Evolutionary conservation across 1,139 yeast genomes (phyloP).

Genomic region (Candida smagusa): DNA sequence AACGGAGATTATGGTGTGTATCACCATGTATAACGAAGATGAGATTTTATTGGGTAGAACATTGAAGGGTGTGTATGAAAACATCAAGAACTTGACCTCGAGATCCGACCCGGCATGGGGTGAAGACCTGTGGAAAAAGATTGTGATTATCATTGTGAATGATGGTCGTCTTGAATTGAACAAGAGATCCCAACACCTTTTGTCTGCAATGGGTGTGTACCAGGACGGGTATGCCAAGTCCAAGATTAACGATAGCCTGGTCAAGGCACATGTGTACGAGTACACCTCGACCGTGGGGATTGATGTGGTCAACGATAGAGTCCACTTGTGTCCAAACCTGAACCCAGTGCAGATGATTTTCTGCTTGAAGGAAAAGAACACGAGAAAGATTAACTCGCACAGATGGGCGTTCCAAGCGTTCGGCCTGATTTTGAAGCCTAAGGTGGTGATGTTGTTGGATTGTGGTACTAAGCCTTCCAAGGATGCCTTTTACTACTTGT

Average conservation of each 20-base stretch:
- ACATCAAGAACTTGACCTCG: constrained; percentile 59
- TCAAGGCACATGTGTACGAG: constrained; percentile 73
- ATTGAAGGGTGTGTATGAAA: constrained; percentile 72
- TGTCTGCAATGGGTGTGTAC: constrained; percentile 72
- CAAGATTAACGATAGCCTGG: constrained; percentile 66
- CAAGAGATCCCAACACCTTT: constrained; percentile 58
- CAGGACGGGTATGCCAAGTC: constrained; percentile 84
- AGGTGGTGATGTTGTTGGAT: constrained; percentile 67
- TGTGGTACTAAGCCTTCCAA: constrained; percentile 78
- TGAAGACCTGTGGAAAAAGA: constrained; percentile 74
- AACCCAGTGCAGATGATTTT: constrained; percentile 73
- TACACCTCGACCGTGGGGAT: constrained; percentile 79
- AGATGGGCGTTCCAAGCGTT: constrained; percentile 85
- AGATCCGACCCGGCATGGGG: constrained; percentile 72
- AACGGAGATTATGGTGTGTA: constrained; percentile 70
- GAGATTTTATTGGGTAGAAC: constrained; percentile 71
- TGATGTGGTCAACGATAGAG: constrained; percentile 53
- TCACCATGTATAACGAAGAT: constrained; percentile 81
- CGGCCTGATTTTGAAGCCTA: constrained; percentile 67
- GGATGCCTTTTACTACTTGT: constrained; percentile 70
- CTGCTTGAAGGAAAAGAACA: constrained; percentile 73
- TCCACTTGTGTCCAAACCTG: constrained; percentile 55
- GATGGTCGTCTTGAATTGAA: constrained; percentile 74
- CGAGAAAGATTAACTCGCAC: constrained; percentile 76
- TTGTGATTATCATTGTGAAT: constrained; percentile 70